These are phyloP conservation scores for Candida sanyaensis DNA, from an alignment of 1,139 yeast species.

Conservation along the genomic window DNA sequence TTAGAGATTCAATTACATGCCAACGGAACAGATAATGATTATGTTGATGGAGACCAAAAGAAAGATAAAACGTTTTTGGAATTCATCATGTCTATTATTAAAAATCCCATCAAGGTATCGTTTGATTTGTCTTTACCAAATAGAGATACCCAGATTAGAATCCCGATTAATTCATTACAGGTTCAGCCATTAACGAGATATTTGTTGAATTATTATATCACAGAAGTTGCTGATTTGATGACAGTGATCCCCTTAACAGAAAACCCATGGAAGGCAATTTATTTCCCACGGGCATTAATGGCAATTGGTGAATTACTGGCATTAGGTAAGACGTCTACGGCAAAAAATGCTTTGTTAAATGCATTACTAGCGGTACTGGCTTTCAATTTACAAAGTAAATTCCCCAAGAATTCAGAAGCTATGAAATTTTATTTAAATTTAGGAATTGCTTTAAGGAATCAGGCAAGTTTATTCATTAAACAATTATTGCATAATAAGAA, in stretches of 20 bases:
- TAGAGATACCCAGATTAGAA: constrained; percentile 27
- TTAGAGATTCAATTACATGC: constrained; percentile 50
- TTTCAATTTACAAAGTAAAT: constrained; percentile 75
- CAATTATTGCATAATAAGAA: constrained; percentile 39
- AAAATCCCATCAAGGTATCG: constrained; percentile 41
- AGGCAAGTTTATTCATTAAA: constrained; percentile 70
- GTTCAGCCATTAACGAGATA: constrained; percentile 70
- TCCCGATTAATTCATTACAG: constrained; percentile 63
- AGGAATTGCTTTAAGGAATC: constrained; percentile 73
- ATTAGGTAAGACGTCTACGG: constrained; percentile 71
- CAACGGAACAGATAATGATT: constrained; percentile 26
- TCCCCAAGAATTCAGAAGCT: constrained; percentile 57
- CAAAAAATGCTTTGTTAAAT: constrained; percentile 76
- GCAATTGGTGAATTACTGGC: constrained; percentile 83
- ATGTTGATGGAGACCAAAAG: constrained; percentile 37
- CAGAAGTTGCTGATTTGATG: constrained; percentile 84
- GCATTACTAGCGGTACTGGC: constrained; percentile 83
- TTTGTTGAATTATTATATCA: constrained; percentile 71
- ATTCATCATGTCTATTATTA: constrained; percentile 49
- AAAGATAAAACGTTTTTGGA: constrained; percentile 44
- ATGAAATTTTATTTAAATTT: constrained; percentile 71
- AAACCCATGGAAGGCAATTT: constrained; percentile 86
- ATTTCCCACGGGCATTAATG: constrained; percentile 77
- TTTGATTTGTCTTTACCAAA: constrained; percentile 34
- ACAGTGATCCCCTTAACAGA: constrained; percentile 80